phyloP scores from a whole-genome alignment of 495 filamentous ascomycete species.

The Trichocladium uniseriatum region DNA sequence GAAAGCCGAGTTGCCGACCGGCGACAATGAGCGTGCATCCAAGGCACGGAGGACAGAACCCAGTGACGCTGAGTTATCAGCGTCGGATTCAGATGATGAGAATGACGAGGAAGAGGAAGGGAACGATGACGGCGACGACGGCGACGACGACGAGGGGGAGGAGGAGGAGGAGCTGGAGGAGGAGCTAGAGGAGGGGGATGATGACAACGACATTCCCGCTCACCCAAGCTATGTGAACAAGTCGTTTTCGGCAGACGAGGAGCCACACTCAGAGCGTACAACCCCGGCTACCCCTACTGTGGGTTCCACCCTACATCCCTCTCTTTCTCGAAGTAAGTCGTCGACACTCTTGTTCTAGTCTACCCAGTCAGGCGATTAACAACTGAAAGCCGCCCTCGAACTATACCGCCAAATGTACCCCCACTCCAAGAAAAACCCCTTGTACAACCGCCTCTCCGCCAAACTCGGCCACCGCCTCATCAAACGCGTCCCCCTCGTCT shows the following conservation, averaged over 20 bases:
- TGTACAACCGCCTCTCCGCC: too few species aligned
- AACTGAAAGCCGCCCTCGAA: neutral
- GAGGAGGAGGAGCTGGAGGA: too few species aligned
- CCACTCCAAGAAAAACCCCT: neutral
- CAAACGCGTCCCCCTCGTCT: slow-evolving; percentile 5
- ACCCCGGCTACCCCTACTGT: too few species aligned
- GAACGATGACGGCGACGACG: too few species aligned
- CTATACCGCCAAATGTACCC: slow-evolving; percentile 5
- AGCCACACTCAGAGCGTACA: neutral
- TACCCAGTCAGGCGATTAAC: neutral
- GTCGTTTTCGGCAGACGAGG: too few species aligned
- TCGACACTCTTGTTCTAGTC: too few species aligned
- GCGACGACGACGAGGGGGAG: too few species aligned
- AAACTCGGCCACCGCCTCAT: neutral
- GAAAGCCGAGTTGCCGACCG: neutral
- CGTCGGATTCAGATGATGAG: neutral
- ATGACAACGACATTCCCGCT: neutral
- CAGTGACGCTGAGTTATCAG: neutral
- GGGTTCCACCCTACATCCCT: neutral
- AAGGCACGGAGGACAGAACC: neutral
- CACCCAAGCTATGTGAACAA: too few species aligned
- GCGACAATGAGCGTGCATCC: neutral
- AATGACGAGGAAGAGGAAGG: neutral
- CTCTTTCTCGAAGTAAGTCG: neutral
- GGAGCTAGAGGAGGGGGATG: too few species aligned